A percentile compares a stretch with the other conserved stretches of the same genome.
These are phyloP conservation scores for Intubia oerlemansii DNA, from an alignment of 2,329 filamentous ascomycete species.

Conservation along the genomic window DNA sequence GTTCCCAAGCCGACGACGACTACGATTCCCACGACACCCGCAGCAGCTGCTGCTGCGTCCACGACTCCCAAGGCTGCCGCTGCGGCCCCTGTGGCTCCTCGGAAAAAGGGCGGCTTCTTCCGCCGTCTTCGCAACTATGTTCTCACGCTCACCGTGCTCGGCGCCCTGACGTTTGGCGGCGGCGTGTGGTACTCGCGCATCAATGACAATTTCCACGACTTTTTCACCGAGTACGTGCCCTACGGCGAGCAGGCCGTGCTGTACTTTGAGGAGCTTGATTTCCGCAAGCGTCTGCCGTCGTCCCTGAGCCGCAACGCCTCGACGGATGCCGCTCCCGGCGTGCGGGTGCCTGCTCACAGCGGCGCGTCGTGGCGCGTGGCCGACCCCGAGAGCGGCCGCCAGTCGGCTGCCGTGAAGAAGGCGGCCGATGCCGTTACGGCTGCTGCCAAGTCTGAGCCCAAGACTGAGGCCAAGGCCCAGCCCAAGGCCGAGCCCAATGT, in stretches of 20 bases:
- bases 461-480: background rate
- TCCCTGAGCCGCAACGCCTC: conserved; percentile 22
- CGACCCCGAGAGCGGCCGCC: conserved; percentile 35
- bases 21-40: too few species aligned
- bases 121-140: conserved; percentile 60
- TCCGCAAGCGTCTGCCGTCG: conserved; percentile 59
- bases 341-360: conserved; percentile 70
- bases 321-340: conserved; percentile 31
- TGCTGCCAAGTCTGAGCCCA: background rate
- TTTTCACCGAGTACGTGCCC: conserved; percentile 93
- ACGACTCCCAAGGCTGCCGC: conserved; percentile 30
- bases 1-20: too few species aligned
- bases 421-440: conserved; percentile 1
- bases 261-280: conserved; percentile 89
- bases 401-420: conserved; percentile 18
- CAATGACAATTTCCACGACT: conserved; percentile 93
- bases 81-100: too few species aligned
- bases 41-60: too few species aligned
- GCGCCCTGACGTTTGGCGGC: conserved; percentile 60
- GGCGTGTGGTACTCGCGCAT: conserved; percentile 84
- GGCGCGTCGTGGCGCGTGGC: conserved; percentile 65
- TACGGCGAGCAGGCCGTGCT: conserved; percentile 87
- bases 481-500: conserved; percentile 1
- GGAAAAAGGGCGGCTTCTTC: conserved; percentile 45
- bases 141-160: conserved; percentile 54